Percentiles rank a stretch among this genome's conserved stretches.
These are phyloP conservation scores for Phytophthora gonapodyides DNA, from an alignment of 352 stramenopile species.

Conservation along the genomic window DNA sequence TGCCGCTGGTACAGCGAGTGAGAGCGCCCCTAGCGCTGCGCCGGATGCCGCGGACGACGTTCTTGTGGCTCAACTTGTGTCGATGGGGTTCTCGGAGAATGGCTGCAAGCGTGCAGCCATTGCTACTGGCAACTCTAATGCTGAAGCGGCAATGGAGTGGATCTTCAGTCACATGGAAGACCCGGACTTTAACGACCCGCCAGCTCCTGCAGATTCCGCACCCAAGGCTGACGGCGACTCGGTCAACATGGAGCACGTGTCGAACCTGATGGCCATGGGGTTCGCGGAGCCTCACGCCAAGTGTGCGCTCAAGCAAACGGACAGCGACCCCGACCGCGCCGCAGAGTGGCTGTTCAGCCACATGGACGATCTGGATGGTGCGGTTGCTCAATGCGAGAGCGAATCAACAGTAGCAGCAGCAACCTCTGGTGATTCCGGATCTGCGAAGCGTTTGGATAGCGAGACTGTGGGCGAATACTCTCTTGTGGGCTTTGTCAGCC, in stretches of 20 bases:
- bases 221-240: slow-evolving; percentile 36
- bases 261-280: slow-evolving; percentile 83
- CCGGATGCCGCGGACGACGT: slow-evolving; percentile 84
- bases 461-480: slow-evolving; percentile 78
- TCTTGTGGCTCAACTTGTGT: slow-evolving; percentile 95
- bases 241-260: slow-evolving; percentile 80
- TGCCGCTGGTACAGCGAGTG: neutral
- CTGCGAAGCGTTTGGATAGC: slow-evolving; percentile 63
- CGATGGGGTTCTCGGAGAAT: slow-evolving; percentile 99
- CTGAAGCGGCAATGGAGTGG: slow-evolving; percentile 97
- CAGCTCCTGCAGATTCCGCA: slow-evolving; percentile 31
- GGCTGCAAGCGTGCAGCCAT: slow-evolving; percentile 96
- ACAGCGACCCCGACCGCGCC: slow-evolving; percentile 91
- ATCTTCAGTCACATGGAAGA: slow-evolving; percentile 99
- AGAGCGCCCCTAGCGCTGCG: slow-evolving; percentile 11
- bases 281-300: slow-evolving; percentile 91
- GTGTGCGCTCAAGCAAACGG: slow-evolving; percentile 93
- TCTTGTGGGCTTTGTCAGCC: slow-evolving; percentile 98
- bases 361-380: slow-evolving; percentile 94
- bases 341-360: slow-evolving; percentile 99
- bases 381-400: slow-evolving; percentile 87
- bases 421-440: slow-evolving; percentile 20
- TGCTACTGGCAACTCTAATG: slow-evolving; percentile 88
- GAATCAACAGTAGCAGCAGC: slow-evolving; percentile 23
- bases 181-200: slow-evolving; percentile 96